Evolutionary conservation across 805 yeast genomes (phyloP), one percentile per base, ranked within the genome.

Genomic region (Lipomyces orientalis): DNA sequence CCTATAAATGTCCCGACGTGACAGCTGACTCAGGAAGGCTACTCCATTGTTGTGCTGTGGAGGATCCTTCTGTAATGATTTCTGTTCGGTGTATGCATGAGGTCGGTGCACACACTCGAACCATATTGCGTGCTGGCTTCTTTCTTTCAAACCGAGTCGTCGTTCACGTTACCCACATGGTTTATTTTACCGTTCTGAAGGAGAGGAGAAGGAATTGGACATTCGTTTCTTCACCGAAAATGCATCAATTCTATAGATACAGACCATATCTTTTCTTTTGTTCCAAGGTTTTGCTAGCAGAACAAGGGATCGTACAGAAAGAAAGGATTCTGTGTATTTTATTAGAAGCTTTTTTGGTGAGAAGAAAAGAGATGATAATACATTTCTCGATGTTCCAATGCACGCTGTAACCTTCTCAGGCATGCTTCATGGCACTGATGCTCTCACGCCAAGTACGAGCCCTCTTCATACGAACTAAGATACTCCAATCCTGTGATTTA

Each of bases 331-430:
- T n/a, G 49, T 43, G 49, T 43, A 43, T 43, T 43, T 43, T 43
- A 43, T 43, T 43, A n/a, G 25, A 43, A 43, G 49, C 49, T 16
- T 60, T 60, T 59, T 39, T 60, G 29, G 57, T 60, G 39, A 51
- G 16, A 51, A 46, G 39, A 34, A 43, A 22, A 37, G 37, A 34
- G 22, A 34, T 31, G 37, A 52, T 19, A 31, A 46, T 58, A 22
- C 33, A 49, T 43, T 56, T 61, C 60, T 61, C 46, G 54, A 43
- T 54, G 60, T 37, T 43, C 58, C 60, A 54, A 55, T 55, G 54
- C 25, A 55, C 58, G n/a, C 14, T 54, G 31, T 43, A 55, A 43
- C 60, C 60, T 55, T 61, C 58, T 54, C 57, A 43, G 54, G 16
- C n/a, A 58, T 43, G 61, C 61, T 54, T 46, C 39, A 46, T 59